Conservation (phyloP, 2,329 filamentous ascomycete species). For the Sarocladium oryzae region DNA sequence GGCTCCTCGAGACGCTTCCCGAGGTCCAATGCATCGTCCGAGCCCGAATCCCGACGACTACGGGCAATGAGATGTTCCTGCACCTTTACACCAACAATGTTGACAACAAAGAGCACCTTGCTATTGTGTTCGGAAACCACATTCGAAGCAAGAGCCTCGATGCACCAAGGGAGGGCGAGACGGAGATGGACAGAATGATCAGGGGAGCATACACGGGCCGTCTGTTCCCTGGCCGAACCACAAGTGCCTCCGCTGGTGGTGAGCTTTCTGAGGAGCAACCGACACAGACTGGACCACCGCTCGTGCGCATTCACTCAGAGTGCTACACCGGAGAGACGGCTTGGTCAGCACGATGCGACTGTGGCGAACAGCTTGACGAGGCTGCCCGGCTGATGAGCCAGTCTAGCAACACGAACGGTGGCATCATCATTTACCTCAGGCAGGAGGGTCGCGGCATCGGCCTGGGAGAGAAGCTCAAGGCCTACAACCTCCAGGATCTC, state of each 20-base stretch:
- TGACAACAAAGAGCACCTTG: conserved; percentile 92
- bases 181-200: conserved; percentile 87
- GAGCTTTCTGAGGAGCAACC: conserved; percentile 10
- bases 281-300: conserved; percentile 36
- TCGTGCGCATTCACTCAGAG: conserved; percentile 94
- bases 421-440: conserved; percentile 90
- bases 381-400: conserved; percentile 88
- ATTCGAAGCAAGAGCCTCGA: conserved; percentile 73
- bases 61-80: conserved; percentile 91
- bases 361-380: conserved; percentile 95
- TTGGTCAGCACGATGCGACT: conserved; percentile 96
- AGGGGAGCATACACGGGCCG: conserved; percentile 87
- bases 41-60: conserved; percentile 87
- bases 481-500: conserved; percentile 94
- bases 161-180: conserved; percentile 66
- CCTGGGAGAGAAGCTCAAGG: conserved; percentile 90
- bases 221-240: conserved; percentile 76
- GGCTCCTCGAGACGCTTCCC: conserved; percentile 68
- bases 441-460: conserved; percentile 96
- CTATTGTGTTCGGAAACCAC: conserved; percentile 87
- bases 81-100: conserved; percentile 90
- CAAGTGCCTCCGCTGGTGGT: conserved; percentile 54
- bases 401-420: conserved; percentile 57
- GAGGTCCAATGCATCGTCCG: conserved; percentile 90
- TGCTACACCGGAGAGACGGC: conserved; percentile 98